phyloP scores from a whole-genome alignment of 495 filamentous ascomycete species.

The Aspergillus avenaceus region DNA sequence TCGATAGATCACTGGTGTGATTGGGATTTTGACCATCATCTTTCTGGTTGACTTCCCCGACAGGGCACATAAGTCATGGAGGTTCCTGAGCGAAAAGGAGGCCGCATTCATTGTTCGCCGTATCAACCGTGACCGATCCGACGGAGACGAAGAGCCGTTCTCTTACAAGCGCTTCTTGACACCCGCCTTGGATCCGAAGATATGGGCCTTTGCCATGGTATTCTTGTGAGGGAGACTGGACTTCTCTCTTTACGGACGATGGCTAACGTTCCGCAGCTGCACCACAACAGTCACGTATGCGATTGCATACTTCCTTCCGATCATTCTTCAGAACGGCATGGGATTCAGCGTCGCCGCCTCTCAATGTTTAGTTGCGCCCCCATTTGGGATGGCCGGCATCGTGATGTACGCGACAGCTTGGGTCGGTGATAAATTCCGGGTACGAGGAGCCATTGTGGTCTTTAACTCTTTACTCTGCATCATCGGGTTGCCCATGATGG shows the following conservation, averaged over 20 bases:
- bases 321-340: conserved; percentile 56
- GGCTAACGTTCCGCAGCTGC: conserved; percentile 23
- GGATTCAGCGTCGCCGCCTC: conserved; percentile 50
- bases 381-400: conserved; percentile 56
- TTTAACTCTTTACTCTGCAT: conserved; percentile 50
- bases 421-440: conserved; percentile 52
- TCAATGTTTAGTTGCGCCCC: conserved; percentile 62
- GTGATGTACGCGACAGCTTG: conserved; percentile 53
- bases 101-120: conserved; percentile 54
- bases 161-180: conserved; percentile 44
- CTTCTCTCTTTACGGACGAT: neutral
- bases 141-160: conserved; percentile 49
- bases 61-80: conserved; percentile 46
- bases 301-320: conserved; percentile 64
- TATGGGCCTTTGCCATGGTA: conserved; percentile 59
- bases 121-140: conserved; percentile 55
- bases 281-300: conserved; percentile 58
- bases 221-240: conserved; percentile 38
- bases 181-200: conserved; percentile 50
- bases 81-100: conserved; percentile 47
- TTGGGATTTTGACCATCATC: conserved; percentile 42
- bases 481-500: conserved; percentile 50
- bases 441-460: conserved; percentile 54
- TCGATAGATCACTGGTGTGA: conserved; percentile 34
- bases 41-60: conserved; percentile 61